These are phyloP conservation scores for Tagetes patula DNA, from an alignment of 129 eudicot genomes.

Conservation along the genomic window DNA sequence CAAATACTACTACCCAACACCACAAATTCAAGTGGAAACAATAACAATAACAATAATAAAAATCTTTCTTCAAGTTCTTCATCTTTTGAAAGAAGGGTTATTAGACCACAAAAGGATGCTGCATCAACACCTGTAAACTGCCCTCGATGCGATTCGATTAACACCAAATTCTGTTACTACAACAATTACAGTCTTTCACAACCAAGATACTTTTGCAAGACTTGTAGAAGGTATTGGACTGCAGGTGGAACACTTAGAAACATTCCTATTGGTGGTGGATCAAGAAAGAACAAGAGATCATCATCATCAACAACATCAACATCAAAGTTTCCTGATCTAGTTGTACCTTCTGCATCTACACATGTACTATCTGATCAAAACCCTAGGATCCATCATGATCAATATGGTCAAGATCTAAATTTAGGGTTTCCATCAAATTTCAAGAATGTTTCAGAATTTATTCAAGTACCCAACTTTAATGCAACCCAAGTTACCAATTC, in stretches of 20 bases:
- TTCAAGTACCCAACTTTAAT: constrained; percentile 65
- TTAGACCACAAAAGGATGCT: constrained; percentile 61
- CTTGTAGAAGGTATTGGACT: constrained; percentile 92
- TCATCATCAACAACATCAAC: constrained; percentile 39
- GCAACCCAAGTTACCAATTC: constrained; percentile 23
- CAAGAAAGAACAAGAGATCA: constrained; percentile 83
- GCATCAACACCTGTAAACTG: constrained; percentile 53
- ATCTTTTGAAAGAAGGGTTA: constrained; percentile 56
- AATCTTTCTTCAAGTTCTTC: constrained; percentile 41
- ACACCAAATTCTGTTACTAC: constrained; percentile 88
- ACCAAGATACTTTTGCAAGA: constrained; percentile 88
- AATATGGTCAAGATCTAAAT: constrained; percentile 66
- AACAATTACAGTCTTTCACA: constrained; percentile 91
- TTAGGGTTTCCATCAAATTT: constrained; percentile 65
- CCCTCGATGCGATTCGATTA: constrained; percentile 84
- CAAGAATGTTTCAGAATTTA: constrained; percentile 48
- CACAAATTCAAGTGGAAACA: constrained; percentile 25
- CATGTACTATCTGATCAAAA: constrained; percentile 33
- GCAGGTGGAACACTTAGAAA: constrained; percentile 87
- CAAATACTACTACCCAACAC: constrained; percentile 44
- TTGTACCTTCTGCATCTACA: constrained; percentile 34
- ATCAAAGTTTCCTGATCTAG: constrained; percentile 37
- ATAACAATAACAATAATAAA: constrained; percentile 3
- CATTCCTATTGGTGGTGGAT: constrained; percentile 91
- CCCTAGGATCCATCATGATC: constrained; percentile 44